Conservation (phyloP, 1,139 yeast genomes). For the Geotrichum reessii region DNA sequence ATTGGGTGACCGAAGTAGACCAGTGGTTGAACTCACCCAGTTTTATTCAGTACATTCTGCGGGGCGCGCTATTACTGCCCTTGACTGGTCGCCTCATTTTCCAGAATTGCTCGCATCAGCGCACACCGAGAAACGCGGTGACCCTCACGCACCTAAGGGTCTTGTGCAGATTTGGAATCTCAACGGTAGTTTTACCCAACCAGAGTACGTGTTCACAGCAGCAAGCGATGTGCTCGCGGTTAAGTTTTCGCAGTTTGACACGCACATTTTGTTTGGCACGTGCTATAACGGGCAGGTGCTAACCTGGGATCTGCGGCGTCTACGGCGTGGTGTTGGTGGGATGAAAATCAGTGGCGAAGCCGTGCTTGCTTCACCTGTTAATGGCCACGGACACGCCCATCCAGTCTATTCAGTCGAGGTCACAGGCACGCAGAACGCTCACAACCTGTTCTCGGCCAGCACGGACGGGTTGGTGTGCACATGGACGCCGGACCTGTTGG, state of each 20-base stretch:
- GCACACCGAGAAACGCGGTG: slow-evolving; percentile 29
- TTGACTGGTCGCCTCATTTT: slow-evolving; percentile 42
- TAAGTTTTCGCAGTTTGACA: slow-evolving; percentile 39
- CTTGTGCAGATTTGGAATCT: slow-evolving; percentile 41
- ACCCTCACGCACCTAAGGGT: slow-evolving; percentile 32
- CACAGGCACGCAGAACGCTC: slow-evolving; percentile 35
- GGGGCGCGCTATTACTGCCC: slow-evolving; percentile 37
- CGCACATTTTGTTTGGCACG: slow-evolving; percentile 41
- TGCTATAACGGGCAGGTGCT: slow-evolving; percentile 47
- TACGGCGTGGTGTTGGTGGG: slow-evolving; percentile 15
- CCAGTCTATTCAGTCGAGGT: slow-evolving; percentile 41
- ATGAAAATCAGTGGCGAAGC: slow-evolving; percentile 24
- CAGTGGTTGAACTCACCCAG: slow-evolving; percentile 25
- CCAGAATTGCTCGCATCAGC: slow-evolving; percentile 43
- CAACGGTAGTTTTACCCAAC: slow-evolving; percentile 32
- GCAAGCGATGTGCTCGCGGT: slow-evolving; percentile 42
- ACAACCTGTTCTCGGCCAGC: slow-evolving; percentile 38
- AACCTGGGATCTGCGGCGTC: slow-evolving; percentile 42
- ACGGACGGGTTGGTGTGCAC: slow-evolving; percentile 46
- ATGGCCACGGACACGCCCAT: slow-evolving; percentile 39
- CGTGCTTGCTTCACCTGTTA: slow-evolving; percentile 34
- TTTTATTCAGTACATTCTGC: slow-evolving; percentile 27
- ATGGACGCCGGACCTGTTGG: slow-evolving; percentile 45
- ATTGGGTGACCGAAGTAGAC: slow-evolving; percentile 2
- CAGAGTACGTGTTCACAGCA: slow-evolving; percentile 49